These are phyloP conservation scores for Paramecium tetraurelia DNA, from an alignment of 73 alveolate species.

Conservation along the genomic window DNA sequence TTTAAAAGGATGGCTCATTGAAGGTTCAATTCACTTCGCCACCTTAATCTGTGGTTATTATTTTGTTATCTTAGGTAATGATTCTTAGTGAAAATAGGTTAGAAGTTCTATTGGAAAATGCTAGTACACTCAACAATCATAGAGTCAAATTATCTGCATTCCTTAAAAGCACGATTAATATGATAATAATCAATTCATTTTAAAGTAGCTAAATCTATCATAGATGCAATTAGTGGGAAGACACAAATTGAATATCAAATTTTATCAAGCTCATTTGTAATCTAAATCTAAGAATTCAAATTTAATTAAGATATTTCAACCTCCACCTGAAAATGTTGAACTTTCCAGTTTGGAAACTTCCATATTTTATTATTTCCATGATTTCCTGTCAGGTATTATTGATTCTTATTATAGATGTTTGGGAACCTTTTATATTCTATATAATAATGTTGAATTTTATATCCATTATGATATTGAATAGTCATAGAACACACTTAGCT, in stretches of 20 bases:
- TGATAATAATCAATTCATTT: neutral
- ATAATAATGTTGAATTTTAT: neutral
- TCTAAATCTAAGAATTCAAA: neutral
- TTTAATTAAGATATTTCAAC: neutral
- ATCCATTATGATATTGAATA: neutral
- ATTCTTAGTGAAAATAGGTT: neutral
- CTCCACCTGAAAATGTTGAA: neutral
- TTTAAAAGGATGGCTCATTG: neutral
- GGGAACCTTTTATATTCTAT: neutral
- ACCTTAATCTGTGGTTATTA: neutral
- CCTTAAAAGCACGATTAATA: neutral
- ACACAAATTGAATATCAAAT: neutral
- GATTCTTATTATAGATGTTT: neutral
- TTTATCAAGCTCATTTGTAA: neutral
- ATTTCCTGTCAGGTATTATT: neutral
- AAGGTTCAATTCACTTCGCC: neutral
- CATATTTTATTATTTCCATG: neutral
- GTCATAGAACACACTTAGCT: neutral
- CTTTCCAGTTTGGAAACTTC: neutral
- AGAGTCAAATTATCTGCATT: neutral
- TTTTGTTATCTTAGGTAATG: neutral
- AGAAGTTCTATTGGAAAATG: slow-evolving; percentile 8
- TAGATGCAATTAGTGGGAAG: neutral
- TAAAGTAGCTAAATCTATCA: neutral
- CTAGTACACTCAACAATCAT: neutral